Evolutionary conservation across 1,284 basidiomycete genomes (phyloP).

Genomic region (Apiotrichum gamsii): DNA sequence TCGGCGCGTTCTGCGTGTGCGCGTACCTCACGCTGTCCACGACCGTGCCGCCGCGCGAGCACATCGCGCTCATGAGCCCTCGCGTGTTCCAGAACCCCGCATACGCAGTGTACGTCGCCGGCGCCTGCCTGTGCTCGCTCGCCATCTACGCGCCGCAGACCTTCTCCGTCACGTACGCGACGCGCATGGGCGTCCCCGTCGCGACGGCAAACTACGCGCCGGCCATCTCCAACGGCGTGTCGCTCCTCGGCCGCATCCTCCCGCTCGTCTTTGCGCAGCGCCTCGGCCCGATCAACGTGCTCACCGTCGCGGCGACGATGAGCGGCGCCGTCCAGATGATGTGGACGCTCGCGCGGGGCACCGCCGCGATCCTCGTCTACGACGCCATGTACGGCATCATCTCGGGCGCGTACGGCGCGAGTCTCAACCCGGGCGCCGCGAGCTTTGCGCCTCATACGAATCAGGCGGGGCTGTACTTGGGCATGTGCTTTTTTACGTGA

Average conservation of each 20-base stretch:
- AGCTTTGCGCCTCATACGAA: conserved; percentile 28
- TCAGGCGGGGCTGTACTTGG: conserved; percentile 32
- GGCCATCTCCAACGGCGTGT: conserved; percentile 31
- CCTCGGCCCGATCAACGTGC: conserved; percentile 35
- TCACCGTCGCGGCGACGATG: conserved; percentile 17
- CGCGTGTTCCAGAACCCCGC: conserved; percentile 26
- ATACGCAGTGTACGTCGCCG: conserved; percentile 25
- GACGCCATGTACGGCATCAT: conserved; percentile 31
- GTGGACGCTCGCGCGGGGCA: conserved; percentile 24
- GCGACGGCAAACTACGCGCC: conserved; percentile 24
- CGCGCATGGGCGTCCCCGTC: conserved; percentile 20
- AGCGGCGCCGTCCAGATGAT: conserved; percentile 28
- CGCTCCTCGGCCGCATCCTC: conserved; percentile 31
- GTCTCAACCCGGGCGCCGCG: conserved; percentile 28
- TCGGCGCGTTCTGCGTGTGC: conserved; percentile 16
- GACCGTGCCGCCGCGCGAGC: conserved; percentile 30
- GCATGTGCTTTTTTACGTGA: conserved; percentile 32
- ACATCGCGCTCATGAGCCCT: conserved; percentile 31
- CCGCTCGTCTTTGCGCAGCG: conserved; percentile 32
- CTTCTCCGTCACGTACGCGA: conserved; percentile 34
- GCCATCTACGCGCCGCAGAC: conserved; percentile 31
- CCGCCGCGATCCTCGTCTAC: conserved; percentile 23
- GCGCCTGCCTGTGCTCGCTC: conserved; percentile 20
- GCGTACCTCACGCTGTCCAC: conserved; percentile 31
- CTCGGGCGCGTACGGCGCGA: conserved; percentile 30